phyloP scores from a whole-genome alignment of 208 protist species.

The Leishmania arabica region DNA sequence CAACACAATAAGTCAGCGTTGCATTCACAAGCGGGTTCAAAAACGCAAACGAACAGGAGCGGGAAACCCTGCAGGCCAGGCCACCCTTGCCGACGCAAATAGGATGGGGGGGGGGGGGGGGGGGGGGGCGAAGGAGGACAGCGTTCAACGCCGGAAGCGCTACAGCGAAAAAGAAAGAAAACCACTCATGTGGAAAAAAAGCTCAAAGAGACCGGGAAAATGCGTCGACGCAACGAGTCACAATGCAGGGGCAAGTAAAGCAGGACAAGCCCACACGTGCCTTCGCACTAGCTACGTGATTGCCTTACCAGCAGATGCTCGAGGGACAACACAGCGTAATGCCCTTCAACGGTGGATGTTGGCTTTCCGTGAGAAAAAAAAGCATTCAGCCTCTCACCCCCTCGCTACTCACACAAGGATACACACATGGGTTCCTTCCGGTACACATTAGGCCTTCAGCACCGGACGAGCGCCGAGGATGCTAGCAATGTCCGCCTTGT shows the following conservation, averaged over 20 bases:
- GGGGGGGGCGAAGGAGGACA: background rate
- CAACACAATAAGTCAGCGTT: background rate
- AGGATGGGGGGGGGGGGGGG: background rate
- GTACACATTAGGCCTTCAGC: background rate
- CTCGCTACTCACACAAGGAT: too few relatives aligned
- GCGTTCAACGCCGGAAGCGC: background rate
- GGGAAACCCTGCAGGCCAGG: background rate
- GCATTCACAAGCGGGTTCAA: background rate
- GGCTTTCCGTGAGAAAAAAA: background rate
- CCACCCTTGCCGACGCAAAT: background rate
- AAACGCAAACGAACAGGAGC: background rate
- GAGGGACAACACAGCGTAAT: background rate
- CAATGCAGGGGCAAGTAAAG: background rate
- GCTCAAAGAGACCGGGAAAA: background rate
- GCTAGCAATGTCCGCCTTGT: slow-evolving; percentile 72
- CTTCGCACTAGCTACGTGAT: background rate
- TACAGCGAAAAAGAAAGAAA: background rate
- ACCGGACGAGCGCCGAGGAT: slow-evolving; percentile 74
- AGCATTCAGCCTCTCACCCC: too few relatives aligned
- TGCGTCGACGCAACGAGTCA: background rate
- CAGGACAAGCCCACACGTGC: background rate
- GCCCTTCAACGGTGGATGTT: background rate
- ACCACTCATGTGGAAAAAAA: background rate
- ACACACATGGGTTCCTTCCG: too few relatives aligned
- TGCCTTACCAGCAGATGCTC: background rate